Percentiles rank a stretch among this genome's conserved stretches.
Conservation (phyloP, 2,329 filamentous ascomycete species). For the Colletotrichum echinochloae region DNA sequence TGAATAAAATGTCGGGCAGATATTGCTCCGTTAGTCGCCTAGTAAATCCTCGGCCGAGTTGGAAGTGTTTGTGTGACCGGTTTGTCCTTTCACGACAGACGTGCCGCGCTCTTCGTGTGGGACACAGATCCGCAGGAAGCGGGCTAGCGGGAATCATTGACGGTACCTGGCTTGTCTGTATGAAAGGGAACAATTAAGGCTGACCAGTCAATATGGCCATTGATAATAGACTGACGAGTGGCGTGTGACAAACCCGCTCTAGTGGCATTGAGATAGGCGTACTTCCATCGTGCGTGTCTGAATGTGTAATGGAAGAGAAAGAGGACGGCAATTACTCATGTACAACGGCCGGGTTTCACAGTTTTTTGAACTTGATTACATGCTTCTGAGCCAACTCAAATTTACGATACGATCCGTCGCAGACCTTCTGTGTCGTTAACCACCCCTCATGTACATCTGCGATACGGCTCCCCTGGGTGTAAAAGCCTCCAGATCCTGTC, state of each 20-base stretch:
- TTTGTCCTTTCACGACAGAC: background rate
- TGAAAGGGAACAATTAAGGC: background rate
- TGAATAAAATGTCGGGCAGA: background rate
- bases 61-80: background rate
- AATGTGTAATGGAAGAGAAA: no score
- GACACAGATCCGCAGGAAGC: background rate
- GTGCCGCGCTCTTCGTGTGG: no score
- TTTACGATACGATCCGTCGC: background rate
- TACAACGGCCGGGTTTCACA: no score
- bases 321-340: no score
- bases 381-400: background rate
- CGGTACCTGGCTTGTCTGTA: background rate
- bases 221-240: background rate
- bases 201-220: background rate
- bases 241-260: background rate
- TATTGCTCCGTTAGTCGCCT: background rate
- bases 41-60: background rate
- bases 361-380: background rate
- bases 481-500: no score
- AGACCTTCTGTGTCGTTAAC: background rate
- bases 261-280: no score
- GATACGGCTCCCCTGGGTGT: background rate
- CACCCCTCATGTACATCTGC: background rate
- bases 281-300: no score
- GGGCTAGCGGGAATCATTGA: background rate